phyloP scores from a whole-genome alignment of 176 grass and related monocot genomes.

The Musa itinerans region DNA sequence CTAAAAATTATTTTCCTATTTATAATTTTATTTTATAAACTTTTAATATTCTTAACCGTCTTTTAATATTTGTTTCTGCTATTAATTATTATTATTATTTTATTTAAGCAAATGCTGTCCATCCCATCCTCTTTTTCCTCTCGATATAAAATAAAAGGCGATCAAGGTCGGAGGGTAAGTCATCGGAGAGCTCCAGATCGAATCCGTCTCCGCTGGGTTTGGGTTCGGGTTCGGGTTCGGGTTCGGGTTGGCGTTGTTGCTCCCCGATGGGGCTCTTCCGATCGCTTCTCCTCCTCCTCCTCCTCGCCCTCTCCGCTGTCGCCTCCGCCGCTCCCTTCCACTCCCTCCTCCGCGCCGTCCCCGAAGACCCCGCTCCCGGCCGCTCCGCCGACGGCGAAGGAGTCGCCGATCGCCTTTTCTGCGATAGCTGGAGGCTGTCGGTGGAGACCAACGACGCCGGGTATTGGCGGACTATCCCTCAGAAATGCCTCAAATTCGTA shows the following conservation, averaged over 20 bases:
- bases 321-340: background rate
- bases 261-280: constrained; percentile 1
- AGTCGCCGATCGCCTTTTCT: constrained; percentile 33
- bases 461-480: constrained; percentile 35
- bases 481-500: constrained; percentile 33
- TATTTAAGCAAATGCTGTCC: too few species aligned
- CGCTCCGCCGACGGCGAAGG: constrained; percentile 1
- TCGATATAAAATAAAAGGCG: too few species aligned
- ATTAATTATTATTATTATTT: too few species aligned
- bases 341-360: constrained; percentile 35
- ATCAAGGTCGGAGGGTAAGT: too few species aligned
- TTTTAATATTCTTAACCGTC: too few species aligned
- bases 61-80: too few species aligned
- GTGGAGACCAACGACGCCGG: constrained; percentile 76
- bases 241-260: background rate
- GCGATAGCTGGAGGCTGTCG: constrained; percentile 87
- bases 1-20: too few species aligned
- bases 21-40: too few species aligned
- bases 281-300: constrained; percentile 24
- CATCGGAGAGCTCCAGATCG: too few species aligned
- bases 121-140: too few species aligned
- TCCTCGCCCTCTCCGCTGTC: constrained; percentile 15
- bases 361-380: constrained; percentile 6
- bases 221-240: too few species aligned
- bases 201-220: too few species aligned